Percentiles rank a stretch among this genome's conserved stretches.
These are phyloP conservation scores for Diaporthe capsici DNA, from an alignment of 2,329 filamentous ascomycete species.

Conservation along the genomic window DNA sequence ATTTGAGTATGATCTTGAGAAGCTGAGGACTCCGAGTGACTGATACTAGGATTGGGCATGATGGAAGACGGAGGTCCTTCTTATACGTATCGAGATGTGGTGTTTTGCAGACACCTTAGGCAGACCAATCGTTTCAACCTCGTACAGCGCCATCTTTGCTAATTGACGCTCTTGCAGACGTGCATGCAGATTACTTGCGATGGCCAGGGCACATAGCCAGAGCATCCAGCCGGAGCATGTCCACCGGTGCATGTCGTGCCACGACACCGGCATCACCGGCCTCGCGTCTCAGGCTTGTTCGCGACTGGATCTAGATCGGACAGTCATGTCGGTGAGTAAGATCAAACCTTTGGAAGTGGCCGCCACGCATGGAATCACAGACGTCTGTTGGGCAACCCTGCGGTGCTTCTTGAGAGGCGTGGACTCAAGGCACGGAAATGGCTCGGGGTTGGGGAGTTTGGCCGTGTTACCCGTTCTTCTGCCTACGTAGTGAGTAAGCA, in stretches of 20 bases:
- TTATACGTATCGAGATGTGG: neutral
- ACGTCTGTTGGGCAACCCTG: neutral
- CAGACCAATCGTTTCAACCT: neutral
- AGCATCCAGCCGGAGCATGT: neutral
- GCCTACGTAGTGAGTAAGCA: neutral
- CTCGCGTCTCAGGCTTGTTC: neutral
- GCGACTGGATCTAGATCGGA: neutral
- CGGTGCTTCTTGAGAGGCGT: neutral
- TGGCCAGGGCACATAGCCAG: neutral
- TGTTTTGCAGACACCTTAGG: neutral
- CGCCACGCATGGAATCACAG: neutral
- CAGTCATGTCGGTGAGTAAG: neutral
- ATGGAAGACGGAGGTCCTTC: neutral
- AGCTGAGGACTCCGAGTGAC: neutral
- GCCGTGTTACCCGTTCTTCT: neutral
- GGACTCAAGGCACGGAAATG: neutral
- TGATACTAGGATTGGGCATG: no score
- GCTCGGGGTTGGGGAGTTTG: neutral
- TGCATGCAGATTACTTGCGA: no score
- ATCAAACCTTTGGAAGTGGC: no score
- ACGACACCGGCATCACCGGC: neutral
- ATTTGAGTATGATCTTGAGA: neutral
- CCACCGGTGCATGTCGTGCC: neutral
- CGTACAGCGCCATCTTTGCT: no score
- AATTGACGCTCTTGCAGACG: neutral